phyloP scores from a whole-genome alignment of 169 alveolate species.

The Eimeria praecox region DNA sequence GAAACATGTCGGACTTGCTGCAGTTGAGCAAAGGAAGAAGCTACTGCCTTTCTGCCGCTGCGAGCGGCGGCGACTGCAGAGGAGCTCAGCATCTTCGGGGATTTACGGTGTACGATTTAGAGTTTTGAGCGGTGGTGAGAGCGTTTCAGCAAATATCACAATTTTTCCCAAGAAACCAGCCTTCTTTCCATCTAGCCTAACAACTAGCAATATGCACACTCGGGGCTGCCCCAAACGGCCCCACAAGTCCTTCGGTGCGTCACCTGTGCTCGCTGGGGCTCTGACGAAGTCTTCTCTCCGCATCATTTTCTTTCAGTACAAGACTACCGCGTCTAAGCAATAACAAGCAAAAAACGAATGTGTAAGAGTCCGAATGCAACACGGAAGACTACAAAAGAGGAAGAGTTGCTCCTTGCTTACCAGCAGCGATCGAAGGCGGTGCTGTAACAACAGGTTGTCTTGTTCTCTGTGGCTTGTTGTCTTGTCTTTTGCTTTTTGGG shows the following conservation, averaged over 20 bases:
- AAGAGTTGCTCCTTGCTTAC: background rate
- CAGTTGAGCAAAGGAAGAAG: slow-evolving; percentile 33
- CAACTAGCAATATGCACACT: background rate
- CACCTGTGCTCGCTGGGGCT: background rate
- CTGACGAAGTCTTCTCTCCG: background rate
- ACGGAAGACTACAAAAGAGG: background rate
- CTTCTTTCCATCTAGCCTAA: background rate
- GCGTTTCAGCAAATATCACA: background rate
- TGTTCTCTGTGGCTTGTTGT: background rate
- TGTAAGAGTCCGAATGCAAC: background rate
- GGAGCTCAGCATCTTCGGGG: slow-evolving; percentile 13
- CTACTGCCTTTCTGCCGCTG: slow-evolving; percentile 49
- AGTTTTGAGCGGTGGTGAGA: background rate
- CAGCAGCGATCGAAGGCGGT: background rate
- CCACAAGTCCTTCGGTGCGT: slow-evolving; percentile 29
- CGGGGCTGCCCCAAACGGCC: slow-evolving; percentile 47
- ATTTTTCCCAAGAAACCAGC: background rate
- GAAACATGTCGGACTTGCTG: slow-evolving; percentile 32
- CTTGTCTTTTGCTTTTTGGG: background rate
- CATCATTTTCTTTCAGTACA: background rate
- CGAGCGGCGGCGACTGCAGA: slow-evolving; percentile 58
- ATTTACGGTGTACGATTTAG: background rate
- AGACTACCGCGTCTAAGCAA: background rate
- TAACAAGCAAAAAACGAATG: background rate
- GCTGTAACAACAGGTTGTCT: background rate